Conservation (phyloP, 2,329 filamentous ascomycete genomes). For the Thelonectria blattea region DNA sequence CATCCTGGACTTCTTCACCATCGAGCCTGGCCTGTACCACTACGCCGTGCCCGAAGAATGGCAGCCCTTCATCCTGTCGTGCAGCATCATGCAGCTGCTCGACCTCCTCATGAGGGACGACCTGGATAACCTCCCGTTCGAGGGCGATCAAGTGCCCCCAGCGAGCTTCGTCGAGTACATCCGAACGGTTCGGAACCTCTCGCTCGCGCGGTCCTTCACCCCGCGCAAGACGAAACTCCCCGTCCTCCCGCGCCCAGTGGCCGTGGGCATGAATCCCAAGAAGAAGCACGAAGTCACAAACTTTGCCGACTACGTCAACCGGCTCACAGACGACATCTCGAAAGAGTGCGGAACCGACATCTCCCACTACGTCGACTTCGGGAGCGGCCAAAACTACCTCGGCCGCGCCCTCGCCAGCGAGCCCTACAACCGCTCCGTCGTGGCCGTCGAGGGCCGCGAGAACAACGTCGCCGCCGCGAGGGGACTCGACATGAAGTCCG, state of each 20-base stretch:
- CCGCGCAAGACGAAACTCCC: conserved; percentile 53
- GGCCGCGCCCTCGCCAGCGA: conserved; percentile 83
- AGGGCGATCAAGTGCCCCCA: conserved; percentile 48
- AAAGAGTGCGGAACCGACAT: conserved; percentile 64
- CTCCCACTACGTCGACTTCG: conserved; percentile 93
- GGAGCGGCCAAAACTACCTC: conserved; percentile 95
- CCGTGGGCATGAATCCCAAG: conserved; percentile 93
- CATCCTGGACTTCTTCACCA: conserved; percentile 94
- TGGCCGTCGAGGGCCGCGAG: conserved; percentile 88
- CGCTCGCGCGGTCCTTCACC: conserved; percentile 67
- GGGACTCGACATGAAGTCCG: conserved; percentile 82
- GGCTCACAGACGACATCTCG: conserved; percentile 63
- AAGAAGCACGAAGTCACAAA: conserved; percentile 93
- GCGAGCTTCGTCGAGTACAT: conserved; percentile 74
- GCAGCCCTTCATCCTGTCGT: conserved; percentile 76
- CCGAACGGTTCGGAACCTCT: conserved; percentile 70
- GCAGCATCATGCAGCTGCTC: conserved; percentile 76
- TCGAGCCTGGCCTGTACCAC: conserved; percentile 81
- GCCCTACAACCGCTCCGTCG: conserved; percentile 84
- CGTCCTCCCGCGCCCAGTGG: conserved; percentile 71
- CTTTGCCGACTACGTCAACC: conserved; percentile 84
- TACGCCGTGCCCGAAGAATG: conserved; percentile 79
- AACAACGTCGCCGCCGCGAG: conserved; percentile 87
- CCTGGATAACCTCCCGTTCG: conserved; percentile 50
- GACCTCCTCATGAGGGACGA: conserved; percentile 84